These are phyloP conservation scores for Magnusiomyces tetraspermus DNA, from an alignment of 1,139 yeast genomes.

Conservation along the genomic window DNA sequence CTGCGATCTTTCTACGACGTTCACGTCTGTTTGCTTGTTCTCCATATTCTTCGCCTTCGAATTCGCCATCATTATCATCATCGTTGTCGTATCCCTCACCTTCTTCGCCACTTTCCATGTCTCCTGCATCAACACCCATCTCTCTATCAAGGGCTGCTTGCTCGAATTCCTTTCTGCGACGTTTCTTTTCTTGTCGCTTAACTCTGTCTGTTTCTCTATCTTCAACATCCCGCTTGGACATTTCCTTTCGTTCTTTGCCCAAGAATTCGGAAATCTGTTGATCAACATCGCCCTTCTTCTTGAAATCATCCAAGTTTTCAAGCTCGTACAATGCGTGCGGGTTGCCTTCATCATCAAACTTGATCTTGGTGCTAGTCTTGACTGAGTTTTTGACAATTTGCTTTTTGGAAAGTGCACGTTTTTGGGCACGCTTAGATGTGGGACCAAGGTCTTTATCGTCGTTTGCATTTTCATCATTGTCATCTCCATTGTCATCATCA, in stretches of 20 bases:
- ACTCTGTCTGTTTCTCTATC: conserved; percentile 79
- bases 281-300: conserved; percentile 61
- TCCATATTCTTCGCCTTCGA: conserved; percentile 18
- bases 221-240: conserved; percentile 61
- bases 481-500: conserved; percentile 66
- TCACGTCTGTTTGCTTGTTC: conserved; percentile 5
- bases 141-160: conserved; percentile 40
- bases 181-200: conserved; percentile 80
- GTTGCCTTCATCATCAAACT: conserved; percentile 87
- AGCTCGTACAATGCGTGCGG: conserved; percentile 88
- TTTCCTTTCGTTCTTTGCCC: conserved; percentile 51
- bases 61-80: conserved; percentile 34
- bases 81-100: conserved; percentile 34
- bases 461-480: conserved; percentile 66
- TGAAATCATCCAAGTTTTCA: conserved; percentile 83
- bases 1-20: conserved; percentile 9
- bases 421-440: conserved; percentile 77
- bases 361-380: conserved; percentile 57
- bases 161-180: conserved; percentile 76
- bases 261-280: conserved; percentile 62
- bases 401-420: conserved; percentile 81
- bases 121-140: conserved; percentile 27
- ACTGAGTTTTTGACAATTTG: conserved; percentile 43
- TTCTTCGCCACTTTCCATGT: no score
- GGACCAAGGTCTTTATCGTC: conserved; percentile 44